phyloP scores from a whole-genome alignment of 108 stramenopile genomes.

The Cyclotella sp. region DNA sequence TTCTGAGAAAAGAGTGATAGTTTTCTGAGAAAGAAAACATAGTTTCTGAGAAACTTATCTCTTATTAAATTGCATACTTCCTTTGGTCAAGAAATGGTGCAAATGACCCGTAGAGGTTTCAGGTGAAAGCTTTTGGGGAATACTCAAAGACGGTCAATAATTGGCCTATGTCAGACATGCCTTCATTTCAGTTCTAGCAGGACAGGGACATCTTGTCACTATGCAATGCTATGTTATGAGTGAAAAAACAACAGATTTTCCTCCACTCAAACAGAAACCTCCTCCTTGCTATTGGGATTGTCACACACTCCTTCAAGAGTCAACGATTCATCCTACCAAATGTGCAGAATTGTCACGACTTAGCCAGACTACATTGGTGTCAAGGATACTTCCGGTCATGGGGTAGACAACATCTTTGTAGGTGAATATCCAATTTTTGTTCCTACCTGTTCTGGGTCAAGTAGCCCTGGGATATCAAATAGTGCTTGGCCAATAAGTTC shows the following conservation, averaged over 20 bases:
- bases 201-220: conserved; percentile 20
- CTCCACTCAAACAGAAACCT: neutral
- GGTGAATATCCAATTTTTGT: neutral
- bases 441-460: conserved; percentile 1
- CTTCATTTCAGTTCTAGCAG: conserved; percentile 1
- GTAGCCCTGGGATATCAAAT: neutral
- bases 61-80: no score
- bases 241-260: conserved; percentile 23
- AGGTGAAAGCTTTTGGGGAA: no score
- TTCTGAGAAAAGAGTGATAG: no score
- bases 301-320: neutral
- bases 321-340: neutral
- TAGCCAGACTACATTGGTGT: conserved; percentile 6
- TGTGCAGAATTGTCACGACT: neutral
- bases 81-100: no score
- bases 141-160: no score
- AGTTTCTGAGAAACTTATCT: no score
- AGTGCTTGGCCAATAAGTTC: neutral
- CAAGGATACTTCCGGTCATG: neutral
- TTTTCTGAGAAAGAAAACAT: no score
- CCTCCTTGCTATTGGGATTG: neutral
- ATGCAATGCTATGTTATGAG: conserved; percentile 36
- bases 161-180: conserved; percentile 15
- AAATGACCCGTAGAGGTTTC: no score
- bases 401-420: neutral